Evolutionary conservation across 2,329 filamentous ascomycete species (phyloP).

Genomic region (Calonectria pseudoreteaudii): DNA sequence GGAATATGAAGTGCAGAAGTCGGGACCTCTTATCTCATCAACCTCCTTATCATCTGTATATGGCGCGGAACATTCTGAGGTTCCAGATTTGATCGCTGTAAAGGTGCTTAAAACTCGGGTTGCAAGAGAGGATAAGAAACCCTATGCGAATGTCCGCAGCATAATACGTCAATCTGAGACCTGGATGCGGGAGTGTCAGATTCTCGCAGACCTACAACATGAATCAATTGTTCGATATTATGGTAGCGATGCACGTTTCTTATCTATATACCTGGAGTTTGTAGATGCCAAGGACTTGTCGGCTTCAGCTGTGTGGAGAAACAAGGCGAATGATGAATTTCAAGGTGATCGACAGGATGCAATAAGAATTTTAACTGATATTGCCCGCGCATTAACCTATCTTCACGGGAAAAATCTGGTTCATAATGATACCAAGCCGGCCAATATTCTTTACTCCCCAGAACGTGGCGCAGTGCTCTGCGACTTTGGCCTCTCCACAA

Average conservation of each 20-base stretch:
- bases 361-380: conserved; percentile 65
- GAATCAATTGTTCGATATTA: conserved; percentile 69
- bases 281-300: conserved; percentile 67
- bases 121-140: conserved; percentile 53
- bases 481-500: conserved; percentile 68
- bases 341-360: conserved; percentile 61
- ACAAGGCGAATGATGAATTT: conserved; percentile 60
- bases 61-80: conserved; percentile 63
- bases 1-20: conserved; percentile 54
- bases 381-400: conserved; percentile 66
- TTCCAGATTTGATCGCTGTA: conserved; percentile 67
- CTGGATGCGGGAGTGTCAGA: conserved; percentile 69
- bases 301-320: conserved; percentile 61
- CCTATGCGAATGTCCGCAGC: conserved; percentile 62
- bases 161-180: conserved; percentile 70
- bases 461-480: conserved; percentile 70
- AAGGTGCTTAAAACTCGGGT: conserved; percentile 69
- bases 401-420: conserved; percentile 65
- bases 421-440: conserved; percentile 73
- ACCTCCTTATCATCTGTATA: conserved; percentile 66
- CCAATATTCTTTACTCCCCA: conserved; percentile 69
- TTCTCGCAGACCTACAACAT: conserved; percentile 66
- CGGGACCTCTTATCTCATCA: conserved; percentile 62
- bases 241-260: conserved; percentile 68
- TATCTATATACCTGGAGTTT: conserved; percentile 72